Base-by-base conservation (phyloP, 2,329 filamentous ascomycete genomes). In the Trichoderma atroviride region DNA sequence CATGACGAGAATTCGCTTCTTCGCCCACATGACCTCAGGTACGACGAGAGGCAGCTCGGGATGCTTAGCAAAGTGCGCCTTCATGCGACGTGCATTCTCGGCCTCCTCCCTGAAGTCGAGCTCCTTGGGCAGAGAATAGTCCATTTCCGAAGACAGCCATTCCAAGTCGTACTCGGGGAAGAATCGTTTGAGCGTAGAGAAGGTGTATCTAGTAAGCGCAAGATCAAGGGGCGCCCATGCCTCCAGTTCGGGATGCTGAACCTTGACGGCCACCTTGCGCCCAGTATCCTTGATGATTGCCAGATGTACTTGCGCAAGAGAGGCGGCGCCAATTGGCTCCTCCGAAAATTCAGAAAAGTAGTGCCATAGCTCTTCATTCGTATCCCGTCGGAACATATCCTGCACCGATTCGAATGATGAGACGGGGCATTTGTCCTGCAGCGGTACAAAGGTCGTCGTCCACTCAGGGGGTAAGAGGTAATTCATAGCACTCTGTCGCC, bases 91-190 rank as follows among this genome's bases (percentile, higher is more conserved):
- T 11, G 96, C 94, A 79, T 99, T 99, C 65, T 89, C 81, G 5
- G 92, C 96, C 78, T 99, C 96, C 74, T 89, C 89, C 50, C 88
- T 84, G 76, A 99, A 99, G 78, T 99, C 92, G 64, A 99, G 85
- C 80, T 99, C 96, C 77, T 95, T 90, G 0, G 96, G 96, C 7
- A 99, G 82, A 3, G 94, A 97, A 24, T 89, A 82, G 70, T 97
- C 93, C 91, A 99, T 96, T 80, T 99, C 96, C 9, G 90, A 89
- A 0, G 93, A 94, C 11, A 99, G 84, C 96, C 96, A 99, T 76
- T 97, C 94, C 33, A 99, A 85, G 79, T 99, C 96, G 79, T 99
- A 99, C 75, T 98, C 94, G 2, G 96, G 96, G 77, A 99, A 99
- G 84, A 95, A 97, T 70, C 88, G 87, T 80, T 97, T 97, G 70